Evolutionary conservation across 2,329 filamentous ascomycete species (phyloP), one percentile per base, ranked within the genome.

Genomic region (Penicillium fuscoglaucum): DNA sequence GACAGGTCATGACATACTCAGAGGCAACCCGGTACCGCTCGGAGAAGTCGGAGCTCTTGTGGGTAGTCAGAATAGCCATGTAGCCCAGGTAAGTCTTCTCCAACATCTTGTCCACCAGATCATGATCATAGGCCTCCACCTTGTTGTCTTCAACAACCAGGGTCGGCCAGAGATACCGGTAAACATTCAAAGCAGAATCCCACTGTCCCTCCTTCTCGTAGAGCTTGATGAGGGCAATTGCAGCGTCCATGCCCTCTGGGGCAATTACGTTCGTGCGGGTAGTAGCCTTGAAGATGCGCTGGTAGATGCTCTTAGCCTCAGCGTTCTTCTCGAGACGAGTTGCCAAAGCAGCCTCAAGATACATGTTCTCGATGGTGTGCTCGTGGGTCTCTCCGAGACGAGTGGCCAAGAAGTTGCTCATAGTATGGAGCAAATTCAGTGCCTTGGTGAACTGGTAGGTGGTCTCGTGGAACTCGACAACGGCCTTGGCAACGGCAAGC

Each of bases 51-150:
- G 74, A 77, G 6, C 55, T 53, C 59, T 35, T 72, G 24, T 78
- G 75, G 12, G 74, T 67, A 53, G 81, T 78, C 19, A 83, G 64
- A n/a, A 81, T 76, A 37, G 78, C 74, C 46, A 76, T 74, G 66
- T 83, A 83, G 37, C 77, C 78, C 24, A 74, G 68, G 63, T 79
- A 81, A 49, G 82, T 74, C 59, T 80, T 74, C 57, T 79, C 75
- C 3, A 82, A 69, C 24, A 79, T 64, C 21, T 76, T 74, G 41
- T 79, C 77, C 0, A 70, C 52, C n/a, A 69, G 58, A 0, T 57
- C 55, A 7, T 66, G 64, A 47, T 79, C 77, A 43, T 80, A 75
- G 19, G 64, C 67, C 35, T 74, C 70, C 56, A 75, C 73, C 57
- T 75, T 74, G 17, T 72, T 74, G 21, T 79, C 74, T 45, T 79